A percentile compares a stretch with the other conserved stretches of the same genome.
Conservation (phyloP, 208 protist species). For the Balamuthia mandrillaris region DNA sequence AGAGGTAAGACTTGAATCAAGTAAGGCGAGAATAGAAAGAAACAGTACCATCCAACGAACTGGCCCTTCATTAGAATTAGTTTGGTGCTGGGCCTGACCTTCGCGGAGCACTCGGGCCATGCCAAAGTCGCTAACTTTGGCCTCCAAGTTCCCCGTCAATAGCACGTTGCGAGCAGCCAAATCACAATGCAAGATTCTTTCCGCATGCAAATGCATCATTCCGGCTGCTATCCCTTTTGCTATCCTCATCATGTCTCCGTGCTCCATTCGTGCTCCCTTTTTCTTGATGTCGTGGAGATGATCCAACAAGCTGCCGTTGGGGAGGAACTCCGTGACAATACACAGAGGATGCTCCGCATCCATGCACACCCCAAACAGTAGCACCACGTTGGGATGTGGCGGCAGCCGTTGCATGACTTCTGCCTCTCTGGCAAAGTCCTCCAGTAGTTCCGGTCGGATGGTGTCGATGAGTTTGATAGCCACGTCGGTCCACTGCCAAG, state of each 20-base stretch:
- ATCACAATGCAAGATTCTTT: neutral
- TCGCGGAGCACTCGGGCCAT: neutral
- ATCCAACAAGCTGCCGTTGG: neutral
- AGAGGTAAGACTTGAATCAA: no score
- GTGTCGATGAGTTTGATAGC: no score
- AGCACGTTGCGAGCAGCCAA: neutral
- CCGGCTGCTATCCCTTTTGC: no score
- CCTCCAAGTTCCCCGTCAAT: neutral
- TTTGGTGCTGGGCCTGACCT: neutral
- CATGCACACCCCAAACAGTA: neutral
- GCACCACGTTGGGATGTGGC: slow-evolving; percentile 2
- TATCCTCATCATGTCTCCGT: neutral
- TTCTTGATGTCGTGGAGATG: neutral
- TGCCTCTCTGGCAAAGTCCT: no score
- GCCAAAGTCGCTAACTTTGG: neutral
- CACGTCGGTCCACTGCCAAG: no score
- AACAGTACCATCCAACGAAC: neutral
- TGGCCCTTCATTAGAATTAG: neutral
- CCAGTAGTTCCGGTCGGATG: no score
- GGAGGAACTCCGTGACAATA: neutral
- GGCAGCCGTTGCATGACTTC: no score
- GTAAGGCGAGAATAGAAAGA: no score
- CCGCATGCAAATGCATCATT: neutral
- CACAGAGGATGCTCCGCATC: neutral
- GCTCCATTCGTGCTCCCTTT: neutral